Evolutionary conservation across 345 rosid genomes (phyloP).

Genomic region (Balakata baccata): DNA sequence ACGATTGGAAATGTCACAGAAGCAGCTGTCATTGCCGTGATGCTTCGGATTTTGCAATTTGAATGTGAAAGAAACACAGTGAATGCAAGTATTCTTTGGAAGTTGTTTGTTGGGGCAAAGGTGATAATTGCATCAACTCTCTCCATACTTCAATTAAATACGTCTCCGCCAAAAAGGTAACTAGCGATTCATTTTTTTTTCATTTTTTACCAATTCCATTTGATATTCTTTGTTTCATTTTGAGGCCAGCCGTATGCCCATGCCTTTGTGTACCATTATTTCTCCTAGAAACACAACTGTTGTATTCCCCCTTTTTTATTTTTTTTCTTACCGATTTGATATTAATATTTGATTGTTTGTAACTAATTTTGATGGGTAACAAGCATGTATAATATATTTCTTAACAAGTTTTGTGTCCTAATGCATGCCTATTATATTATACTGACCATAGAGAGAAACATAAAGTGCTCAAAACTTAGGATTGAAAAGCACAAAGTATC

Average conservation of each 20-base stretch:
- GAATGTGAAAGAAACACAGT: background rate
- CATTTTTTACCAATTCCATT: conserved; percentile 6
- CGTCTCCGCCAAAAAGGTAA: conserved; percentile 1
- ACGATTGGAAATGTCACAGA: background rate
- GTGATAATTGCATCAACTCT: background rate
- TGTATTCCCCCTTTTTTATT: background rate
- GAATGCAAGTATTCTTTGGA: background rate
- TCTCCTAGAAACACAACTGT: background rate
- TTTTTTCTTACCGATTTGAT: background rate
- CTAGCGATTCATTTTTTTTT: background rate
- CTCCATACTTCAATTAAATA: background rate
- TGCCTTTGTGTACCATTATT: conserved; percentile 1
- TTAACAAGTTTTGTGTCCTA: background rate
- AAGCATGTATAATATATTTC: conserved; percentile 6
- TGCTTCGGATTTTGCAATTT: background rate
- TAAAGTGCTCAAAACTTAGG: too few species aligned
- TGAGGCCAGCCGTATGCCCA: background rate
- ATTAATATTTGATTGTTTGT: background rate
- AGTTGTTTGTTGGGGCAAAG: background rate
- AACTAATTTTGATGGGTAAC: conserved; percentile 7
- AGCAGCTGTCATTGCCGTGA: background rate
- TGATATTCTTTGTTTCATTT: conserved; percentile 7
- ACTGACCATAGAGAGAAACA: too few species aligned
- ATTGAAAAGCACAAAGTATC: too few species aligned
- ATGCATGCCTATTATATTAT: background rate